Conservation (phyloP, 2,329 filamentous ascomycete species). For the Helminthosporium solani region DNA sequence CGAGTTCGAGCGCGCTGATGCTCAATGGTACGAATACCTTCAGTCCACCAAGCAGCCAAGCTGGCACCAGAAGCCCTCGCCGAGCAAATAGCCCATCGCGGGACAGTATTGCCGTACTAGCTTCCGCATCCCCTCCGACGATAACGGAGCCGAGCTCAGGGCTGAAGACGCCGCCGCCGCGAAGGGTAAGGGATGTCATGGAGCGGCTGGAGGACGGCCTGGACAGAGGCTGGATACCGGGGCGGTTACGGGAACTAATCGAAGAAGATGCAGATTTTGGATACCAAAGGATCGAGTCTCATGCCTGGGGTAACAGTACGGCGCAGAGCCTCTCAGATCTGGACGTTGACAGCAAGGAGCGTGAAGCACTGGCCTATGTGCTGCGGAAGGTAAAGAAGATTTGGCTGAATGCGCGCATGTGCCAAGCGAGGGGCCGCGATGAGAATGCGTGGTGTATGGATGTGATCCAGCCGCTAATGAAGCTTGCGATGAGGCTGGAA, state of each 20-base stretch:
- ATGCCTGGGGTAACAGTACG: neutral
- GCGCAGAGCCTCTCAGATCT: constrained; percentile 1
- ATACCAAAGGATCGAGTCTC: constrained; percentile 11
- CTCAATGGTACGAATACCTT: constrained; percentile 13
- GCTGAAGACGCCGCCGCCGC: constrained; percentile 9
- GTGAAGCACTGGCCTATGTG: constrained; percentile 8
- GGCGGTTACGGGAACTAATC: constrained; percentile 9
- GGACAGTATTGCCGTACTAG: constrained; percentile 8
- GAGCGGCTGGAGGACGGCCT: constrained; percentile 12
- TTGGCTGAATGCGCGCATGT: constrained; percentile 7
- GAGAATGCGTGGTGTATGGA: constrained; percentile 15
- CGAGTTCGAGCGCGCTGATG: constrained; percentile 10
- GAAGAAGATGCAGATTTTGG: constrained; percentile 14
- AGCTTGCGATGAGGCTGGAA: constrained; percentile 13
- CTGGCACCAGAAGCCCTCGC: constrained; percentile 7
- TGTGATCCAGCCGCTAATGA: constrained; percentile 11
- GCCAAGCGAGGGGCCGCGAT: constrained; percentile 9
- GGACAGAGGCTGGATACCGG: constrained; percentile 16
- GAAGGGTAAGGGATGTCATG: constrained; percentile 13
- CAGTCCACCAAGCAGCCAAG: constrained; percentile 13
- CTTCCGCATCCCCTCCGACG: constrained; percentile 12
- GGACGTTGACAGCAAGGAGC: constrained; percentile 3
- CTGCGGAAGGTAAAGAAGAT: constrained; percentile 14
- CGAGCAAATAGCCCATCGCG: constrained; percentile 10
- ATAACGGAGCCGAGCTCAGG: constrained; percentile 15